Percentiles rank a stretch among this genome's conserved stretches.
Evolutionary conservation across 2,329 filamentous ascomycete species (phyloP).

Genomic region (Penicillium sclerotigenum): DNA sequence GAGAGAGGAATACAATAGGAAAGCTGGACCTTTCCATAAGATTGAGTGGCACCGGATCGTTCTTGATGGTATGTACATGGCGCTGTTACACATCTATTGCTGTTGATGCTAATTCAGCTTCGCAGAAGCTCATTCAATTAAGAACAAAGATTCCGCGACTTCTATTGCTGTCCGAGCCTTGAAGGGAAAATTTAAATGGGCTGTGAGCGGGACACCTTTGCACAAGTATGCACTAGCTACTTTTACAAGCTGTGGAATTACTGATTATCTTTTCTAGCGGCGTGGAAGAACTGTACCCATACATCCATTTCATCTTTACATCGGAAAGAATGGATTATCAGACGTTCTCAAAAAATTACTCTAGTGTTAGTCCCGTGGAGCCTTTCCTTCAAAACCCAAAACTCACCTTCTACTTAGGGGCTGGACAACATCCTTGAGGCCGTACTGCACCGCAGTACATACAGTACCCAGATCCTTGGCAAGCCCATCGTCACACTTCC

Average conservation of each 20-base stretch:
- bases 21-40: slow-evolving; percentile 33
- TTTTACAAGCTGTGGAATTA: neutral
- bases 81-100: neutral
- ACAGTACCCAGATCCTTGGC: neutral
- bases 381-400: neutral
- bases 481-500: neutral
- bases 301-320: slow-evolving; percentile 38
- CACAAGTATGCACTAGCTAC: slow-evolving; percentile 30
- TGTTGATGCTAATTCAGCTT: neutral
- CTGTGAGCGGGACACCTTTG: slow-evolving; percentile 40
- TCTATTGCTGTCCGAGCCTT: slow-evolving; percentile 39
- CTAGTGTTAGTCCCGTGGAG: slow-evolving; percentile 11
- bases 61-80: slow-evolving; percentile 35
- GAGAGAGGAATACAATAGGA: slow-evolving; percentile 23
- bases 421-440: neutral
- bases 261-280: slow-evolving; percentile 16
- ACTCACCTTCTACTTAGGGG: neutral
- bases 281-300: slow-evolving; percentile 40
- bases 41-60: slow-evolving; percentile 40
- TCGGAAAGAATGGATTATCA: slow-evolving; percentile 24
- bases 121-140: slow-evolving; percentile 37
- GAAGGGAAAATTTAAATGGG: slow-evolving; percentile 37
- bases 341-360: slow-evolving; percentile 27
- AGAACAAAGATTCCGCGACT: slow-evolving; percentile 33
- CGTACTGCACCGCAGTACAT: neutral